A percentile compares a stretch with the other conserved stretches of the same genome.
Conservation (phyloP, 2,329 filamentous ascomycete genomes). For the Pseudogymnoascus sp. region DNA sequence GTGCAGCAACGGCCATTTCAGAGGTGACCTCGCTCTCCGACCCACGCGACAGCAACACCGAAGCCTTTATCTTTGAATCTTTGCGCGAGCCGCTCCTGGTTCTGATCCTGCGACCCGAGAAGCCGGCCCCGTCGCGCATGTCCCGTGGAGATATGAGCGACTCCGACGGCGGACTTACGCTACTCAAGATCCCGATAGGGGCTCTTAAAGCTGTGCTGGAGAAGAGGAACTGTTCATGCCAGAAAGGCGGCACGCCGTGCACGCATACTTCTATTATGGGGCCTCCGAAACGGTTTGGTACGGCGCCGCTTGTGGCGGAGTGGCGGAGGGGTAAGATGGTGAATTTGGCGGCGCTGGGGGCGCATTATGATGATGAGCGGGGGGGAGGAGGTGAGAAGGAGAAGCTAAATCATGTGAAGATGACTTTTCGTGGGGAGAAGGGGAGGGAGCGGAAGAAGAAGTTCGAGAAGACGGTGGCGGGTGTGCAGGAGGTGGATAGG, state of each 20-base stretch:
- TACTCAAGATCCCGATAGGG: neutral
- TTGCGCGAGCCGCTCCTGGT: conserved; percentile 4
- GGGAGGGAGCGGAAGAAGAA: neutral
- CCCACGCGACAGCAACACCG: neutral
- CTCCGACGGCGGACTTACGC: neutral
- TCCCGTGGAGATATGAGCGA: neutral
- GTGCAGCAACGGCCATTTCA: neutral
- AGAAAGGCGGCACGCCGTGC: neutral
- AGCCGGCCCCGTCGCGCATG: neutral
- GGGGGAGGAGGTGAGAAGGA: neutral
- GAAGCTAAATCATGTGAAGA: conserved; percentile 7
- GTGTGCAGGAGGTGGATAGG: neutral
- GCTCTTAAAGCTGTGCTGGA: neutral
- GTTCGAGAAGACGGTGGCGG: neutral
- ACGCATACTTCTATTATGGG: neutral
- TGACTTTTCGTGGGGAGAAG: neutral
- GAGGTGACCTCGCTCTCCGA: neutral
- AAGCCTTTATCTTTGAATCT: conserved; percentile 6
- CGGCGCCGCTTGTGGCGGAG: neutral
- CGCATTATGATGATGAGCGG: neutral
- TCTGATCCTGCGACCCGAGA: conserved; percentile 2
- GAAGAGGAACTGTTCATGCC: neutral
- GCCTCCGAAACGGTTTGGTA: conserved; percentile 1
- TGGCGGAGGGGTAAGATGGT: conserved; percentile 1
- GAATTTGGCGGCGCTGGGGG: conserved; percentile 4